Evolutionary conservation across 2,329 filamentous ascomycete genomes (phyloP).

Genomic region (Alternaria postmessia): DNA sequence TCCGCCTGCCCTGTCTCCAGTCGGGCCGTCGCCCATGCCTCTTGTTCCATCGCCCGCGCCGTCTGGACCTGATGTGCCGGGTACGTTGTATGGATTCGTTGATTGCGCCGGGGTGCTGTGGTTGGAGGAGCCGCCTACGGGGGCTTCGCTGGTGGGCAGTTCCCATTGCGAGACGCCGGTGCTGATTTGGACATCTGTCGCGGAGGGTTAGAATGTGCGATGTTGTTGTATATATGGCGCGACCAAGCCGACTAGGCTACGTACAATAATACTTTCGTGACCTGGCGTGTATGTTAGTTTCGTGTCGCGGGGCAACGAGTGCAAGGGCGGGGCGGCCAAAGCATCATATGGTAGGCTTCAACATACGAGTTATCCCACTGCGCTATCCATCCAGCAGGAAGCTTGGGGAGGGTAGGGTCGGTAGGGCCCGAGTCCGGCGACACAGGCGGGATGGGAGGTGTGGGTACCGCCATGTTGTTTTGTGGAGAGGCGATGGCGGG

Average conservation of each 20-base stretch:
- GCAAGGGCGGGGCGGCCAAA: constrained; percentile 24
- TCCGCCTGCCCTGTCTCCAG: constrained; percentile 64
- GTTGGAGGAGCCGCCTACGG: constrained; percentile 67
- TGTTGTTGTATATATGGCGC: background rate
- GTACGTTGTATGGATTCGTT: constrained; percentile 69
- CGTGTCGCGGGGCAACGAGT: constrained; percentile 25
- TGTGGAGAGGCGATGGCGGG: constrained; percentile 14
- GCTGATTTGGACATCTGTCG: constrained; percentile 69
- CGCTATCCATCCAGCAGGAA: constrained; percentile 52
- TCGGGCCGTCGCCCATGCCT: constrained; percentile 59
- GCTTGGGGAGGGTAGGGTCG: constrained; percentile 48
- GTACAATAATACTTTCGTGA: constrained; percentile 53
- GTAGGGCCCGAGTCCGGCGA: constrained; percentile 52
- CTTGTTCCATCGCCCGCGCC: constrained; percentile 55
- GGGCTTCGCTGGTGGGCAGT: constrained; percentile 70
- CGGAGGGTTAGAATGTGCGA: background rate
- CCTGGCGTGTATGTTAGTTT: constrained; percentile 37
- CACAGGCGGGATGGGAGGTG: constrained; percentile 47
- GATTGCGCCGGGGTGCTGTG: constrained; percentile 51
- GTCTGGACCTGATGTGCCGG: constrained; percentile 43
- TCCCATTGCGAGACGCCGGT: constrained; percentile 79
- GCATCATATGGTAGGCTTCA: too few species aligned
- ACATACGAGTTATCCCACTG: constrained; percentile 52
- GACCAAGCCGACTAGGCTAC: constrained; percentile 12
- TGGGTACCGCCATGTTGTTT: constrained; percentile 44